These are phyloP conservation scores for Fraxinus pennsylvanica DNA, from an alignment of 257 asterid genomes.

Conservation along the genomic window DNA sequence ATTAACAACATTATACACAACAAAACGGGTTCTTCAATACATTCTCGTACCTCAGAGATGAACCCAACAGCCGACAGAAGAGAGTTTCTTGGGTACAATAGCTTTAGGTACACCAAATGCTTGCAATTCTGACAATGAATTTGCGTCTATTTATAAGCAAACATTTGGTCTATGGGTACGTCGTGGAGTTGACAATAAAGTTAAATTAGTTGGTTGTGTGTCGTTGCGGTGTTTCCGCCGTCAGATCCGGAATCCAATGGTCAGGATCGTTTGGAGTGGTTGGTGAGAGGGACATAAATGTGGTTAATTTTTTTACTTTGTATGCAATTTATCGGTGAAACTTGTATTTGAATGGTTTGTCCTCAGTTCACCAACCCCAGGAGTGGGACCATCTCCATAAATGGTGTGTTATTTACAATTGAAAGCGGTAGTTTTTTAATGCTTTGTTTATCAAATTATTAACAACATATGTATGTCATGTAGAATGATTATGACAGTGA, in stretches of 20 bases:
- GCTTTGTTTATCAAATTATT: no score
- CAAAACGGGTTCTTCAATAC: neutral
- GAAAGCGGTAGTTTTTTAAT: no score
- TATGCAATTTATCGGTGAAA: neutral
- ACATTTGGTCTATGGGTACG: conserved; percentile 1
- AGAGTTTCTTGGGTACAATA: neutral
- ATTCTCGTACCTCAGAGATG: conserved; percentile 23
- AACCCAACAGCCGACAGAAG: neutral
- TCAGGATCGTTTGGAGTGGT: conserved; percentile 22
- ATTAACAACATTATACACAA: neutral
- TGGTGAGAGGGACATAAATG: neutral
- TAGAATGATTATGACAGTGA: no score
- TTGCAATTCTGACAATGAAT: conserved; percentile 16
- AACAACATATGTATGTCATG: no score
- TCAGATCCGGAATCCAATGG: conserved; percentile 10
- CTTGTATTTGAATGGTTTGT: neutral
- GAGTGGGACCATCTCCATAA: neutral
- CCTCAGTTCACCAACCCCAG: neutral
- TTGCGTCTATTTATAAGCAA: conserved; percentile 32
- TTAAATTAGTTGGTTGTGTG: neutral
- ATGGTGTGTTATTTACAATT: no score
- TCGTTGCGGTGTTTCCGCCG: neutral
- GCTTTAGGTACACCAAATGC: conserved; percentile 28
- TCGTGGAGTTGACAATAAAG: neutral
- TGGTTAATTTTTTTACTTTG: neutral